phyloP scores from a whole-genome alignment of 306 rosid species.

The Fragaria iinumae region DNA sequence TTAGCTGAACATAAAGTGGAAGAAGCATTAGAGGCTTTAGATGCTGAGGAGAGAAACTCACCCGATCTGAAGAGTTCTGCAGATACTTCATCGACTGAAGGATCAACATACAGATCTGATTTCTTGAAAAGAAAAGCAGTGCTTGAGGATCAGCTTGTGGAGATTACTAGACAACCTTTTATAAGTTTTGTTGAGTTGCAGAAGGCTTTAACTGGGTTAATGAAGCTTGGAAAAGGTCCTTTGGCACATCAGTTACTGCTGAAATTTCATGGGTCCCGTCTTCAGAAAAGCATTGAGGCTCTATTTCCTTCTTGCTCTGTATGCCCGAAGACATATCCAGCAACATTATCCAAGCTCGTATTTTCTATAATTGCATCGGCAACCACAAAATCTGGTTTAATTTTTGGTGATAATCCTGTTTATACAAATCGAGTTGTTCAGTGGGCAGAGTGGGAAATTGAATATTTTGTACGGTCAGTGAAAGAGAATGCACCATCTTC shows the following conservation, averaged over 20 bases:
- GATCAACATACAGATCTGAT: slow-evolving; percentile 51
- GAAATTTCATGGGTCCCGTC: slow-evolving; percentile 58
- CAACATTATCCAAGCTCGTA: slow-evolving; percentile 69
- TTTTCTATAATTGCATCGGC: slow-evolving; percentile 73
- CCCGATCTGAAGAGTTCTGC: slow-evolving; percentile 58
- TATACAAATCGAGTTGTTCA: slow-evolving; percentile 88
- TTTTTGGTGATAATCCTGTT: slow-evolving; percentile 90
- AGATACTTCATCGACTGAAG: slow-evolving; percentile 49
- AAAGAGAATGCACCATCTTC: slow-evolving; percentile 86
- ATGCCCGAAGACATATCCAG: slow-evolving; percentile 80
- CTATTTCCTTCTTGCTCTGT: slow-evolving; percentile 80
- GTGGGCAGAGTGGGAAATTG: slow-evolving; percentile 99
- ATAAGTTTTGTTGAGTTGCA: slow-evolving; percentile 58
- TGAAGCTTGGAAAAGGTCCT: slow-evolving; percentile 89
- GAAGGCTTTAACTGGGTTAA: slow-evolving; percentile 64
- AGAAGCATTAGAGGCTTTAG: slow-evolving; percentile 88
- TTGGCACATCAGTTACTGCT: slow-evolving; percentile 71
- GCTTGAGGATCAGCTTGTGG: slow-evolving; percentile 68
- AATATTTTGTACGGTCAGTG: slow-evolving; percentile 78
- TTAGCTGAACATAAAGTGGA: slow-evolving; percentile 84
- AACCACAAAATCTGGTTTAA: slow-evolving; percentile 66
- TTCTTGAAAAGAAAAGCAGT: slow-evolving; percentile 62
- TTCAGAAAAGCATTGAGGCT: slow-evolving; percentile 65
- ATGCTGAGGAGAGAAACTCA: slow-evolving; percentile 71
- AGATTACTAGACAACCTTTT: slow-evolving; percentile 66